These are phyloP conservation scores for Candida succiphila DNA, from an alignment of 805 yeast species.

Conservation along the genomic window DNA sequence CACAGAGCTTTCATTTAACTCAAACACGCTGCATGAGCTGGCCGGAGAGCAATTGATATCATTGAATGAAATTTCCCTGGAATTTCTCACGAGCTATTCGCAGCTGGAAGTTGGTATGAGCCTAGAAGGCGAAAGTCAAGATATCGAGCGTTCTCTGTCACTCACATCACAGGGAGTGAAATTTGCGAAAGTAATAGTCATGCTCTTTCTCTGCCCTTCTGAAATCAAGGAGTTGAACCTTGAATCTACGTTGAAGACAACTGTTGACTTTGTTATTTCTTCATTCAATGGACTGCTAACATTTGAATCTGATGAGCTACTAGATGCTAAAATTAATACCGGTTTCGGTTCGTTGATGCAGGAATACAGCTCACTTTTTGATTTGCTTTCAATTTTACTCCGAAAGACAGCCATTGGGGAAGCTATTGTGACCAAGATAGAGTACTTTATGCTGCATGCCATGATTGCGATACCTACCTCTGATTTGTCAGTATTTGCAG, in stretches of 20 bases:
- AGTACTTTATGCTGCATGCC: slow-evolving; percentile 35
- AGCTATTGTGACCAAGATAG: slow-evolving; percentile 43
- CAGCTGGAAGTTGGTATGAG: no score
- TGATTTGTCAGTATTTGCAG: slow-evolving; percentile 7
- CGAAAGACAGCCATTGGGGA: slow-evolving; percentile 30
- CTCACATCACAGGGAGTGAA: neutral
- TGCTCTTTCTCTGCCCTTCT: neutral
- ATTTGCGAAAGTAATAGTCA: neutral
- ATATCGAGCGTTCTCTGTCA: no score
- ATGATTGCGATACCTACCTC: slow-evolving; percentile 28
- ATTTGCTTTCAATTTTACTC: slow-evolving; percentile 10
- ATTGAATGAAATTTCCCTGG: no score
- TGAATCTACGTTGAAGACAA: neutral
- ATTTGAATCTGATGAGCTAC: neutral
- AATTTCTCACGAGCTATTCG: no score
- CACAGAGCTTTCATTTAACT: no score
- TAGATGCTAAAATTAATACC: neutral
- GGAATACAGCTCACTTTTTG: slow-evolving; percentile 5
- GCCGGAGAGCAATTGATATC: no score
- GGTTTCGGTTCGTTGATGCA: neutral
- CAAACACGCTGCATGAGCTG: no score
- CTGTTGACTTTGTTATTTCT: neutral
- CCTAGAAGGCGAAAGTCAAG: no score
- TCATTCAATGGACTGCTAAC: no score
- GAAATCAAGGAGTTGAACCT: neutral